Percentiles rank a stretch among this genome's conserved stretches.
Conservation (phyloP, 177 flowering plant species). For the Vitis hybrid region DNA sequence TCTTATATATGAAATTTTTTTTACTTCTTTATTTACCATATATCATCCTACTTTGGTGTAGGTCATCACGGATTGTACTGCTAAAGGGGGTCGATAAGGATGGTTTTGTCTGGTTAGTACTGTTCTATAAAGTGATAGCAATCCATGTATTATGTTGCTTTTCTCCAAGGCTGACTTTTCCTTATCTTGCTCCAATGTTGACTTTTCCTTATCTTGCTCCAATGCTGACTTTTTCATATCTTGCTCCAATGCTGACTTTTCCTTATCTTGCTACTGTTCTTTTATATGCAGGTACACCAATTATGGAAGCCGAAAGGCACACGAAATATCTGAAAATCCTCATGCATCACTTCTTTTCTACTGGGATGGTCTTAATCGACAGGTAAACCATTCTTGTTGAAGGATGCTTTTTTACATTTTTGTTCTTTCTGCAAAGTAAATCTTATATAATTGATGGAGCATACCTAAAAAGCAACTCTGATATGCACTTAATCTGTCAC, state of each 20-base stretch:
- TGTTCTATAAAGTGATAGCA: not conserved
- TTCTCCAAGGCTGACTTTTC: not conserved
- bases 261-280: slow-evolving; percentile 7
- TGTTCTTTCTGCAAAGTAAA: too few species aligned
- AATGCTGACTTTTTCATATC: not conserved
- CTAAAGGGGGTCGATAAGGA: slow-evolving; percentile 84
- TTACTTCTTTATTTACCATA: not conserved
- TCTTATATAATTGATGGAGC: too few species aligned
- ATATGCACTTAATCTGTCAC: too few species aligned
- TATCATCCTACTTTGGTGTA: slow-evolving; percentile 22
- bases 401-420: too few species aligned
- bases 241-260: not conserved
- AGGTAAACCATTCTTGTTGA: slow-evolving; percentile 38
- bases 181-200: too few species aligned
- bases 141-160: not conserved
- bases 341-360: slow-evolving; percentile 77
- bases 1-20: not conserved
- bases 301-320: slow-evolving; percentile 73
- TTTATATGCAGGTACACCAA: slow-evolving; percentile 71
- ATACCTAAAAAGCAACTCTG: too few species aligned
- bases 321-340: slow-evolving; percentile 81
- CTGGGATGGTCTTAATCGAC: slow-evolving; percentile 81
- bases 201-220: too few species aligned
- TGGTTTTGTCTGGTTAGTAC: slow-evolving; percentile 92
- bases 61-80: slow-evolving; percentile 89